A percentile compares a stretch with the other conserved stretches of the same genome.
Conservation (phyloP, 2,329 filamentous ascomycete species). For the Diaporthe citri region DNA sequence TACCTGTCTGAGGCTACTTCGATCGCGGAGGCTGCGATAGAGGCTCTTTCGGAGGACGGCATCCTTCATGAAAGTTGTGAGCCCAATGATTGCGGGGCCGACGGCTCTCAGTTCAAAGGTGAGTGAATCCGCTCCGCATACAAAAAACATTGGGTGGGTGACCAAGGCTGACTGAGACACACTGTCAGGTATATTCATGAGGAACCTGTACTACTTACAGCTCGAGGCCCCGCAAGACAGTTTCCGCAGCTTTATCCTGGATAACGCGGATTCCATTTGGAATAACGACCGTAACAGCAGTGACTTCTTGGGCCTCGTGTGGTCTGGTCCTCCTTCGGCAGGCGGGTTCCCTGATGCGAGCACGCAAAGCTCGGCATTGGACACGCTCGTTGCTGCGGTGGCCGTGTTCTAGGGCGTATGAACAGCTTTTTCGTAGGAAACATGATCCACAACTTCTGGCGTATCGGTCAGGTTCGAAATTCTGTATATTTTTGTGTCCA, state of each 20-base stretch:
- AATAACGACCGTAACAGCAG: conserved; percentile 62
- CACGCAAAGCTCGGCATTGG: conserved; percentile 75
- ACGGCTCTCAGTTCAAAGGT: conserved; percentile 75
- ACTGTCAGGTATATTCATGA: conserved; percentile 67
- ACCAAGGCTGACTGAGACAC: not conserved
- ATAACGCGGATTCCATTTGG: conserved; percentile 77
- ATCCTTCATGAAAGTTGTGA: conserved; percentile 69
- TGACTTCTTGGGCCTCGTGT: conserved; percentile 71
- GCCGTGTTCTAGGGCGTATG: conserved; percentile 48
- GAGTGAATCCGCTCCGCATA: not conserved
- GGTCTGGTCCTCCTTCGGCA: conserved; percentile 66
- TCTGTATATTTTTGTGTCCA: not conserved
- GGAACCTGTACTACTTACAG: conserved; percentile 71
- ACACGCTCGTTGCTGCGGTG: conserved; percentile 74
- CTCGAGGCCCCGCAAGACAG: conserved; percentile 59
- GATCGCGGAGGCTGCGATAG: conserved; percentile 67
- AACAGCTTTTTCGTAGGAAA: too few relatives aligned
- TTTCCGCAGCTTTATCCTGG: conserved; percentile 67
- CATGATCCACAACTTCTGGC: not conserved
- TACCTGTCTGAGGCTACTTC: conserved; percentile 57
- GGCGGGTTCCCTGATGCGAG: conserved; percentile 64
- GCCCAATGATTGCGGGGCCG: conserved; percentile 54
- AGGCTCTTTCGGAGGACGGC: conserved; percentile 55
- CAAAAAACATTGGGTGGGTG: not conserved
- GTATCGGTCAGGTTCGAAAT: not conserved